These are phyloP conservation scores for Ustilago cynodontis DNA, from an alignment of 1,284 basidiomycete species.

Conservation along the genomic window DNA sequence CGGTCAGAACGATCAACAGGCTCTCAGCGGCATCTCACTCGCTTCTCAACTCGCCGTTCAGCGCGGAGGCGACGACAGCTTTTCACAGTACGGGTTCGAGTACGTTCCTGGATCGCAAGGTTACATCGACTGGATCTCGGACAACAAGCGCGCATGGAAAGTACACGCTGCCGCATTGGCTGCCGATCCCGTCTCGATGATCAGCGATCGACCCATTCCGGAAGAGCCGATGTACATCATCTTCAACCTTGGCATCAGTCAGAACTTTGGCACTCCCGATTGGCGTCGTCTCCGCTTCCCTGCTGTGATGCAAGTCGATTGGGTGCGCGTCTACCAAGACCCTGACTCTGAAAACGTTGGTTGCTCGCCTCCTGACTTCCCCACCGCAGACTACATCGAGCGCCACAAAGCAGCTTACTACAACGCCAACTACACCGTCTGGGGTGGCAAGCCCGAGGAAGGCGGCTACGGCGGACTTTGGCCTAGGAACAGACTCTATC, in stretches of 20 bases:
- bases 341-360: slow-evolving; percentile 52
- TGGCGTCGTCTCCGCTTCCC: slow-evolving; percentile 52
- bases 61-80: slow-evolving; percentile 43
- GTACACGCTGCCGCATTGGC: slow-evolving; percentile 79
- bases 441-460: slow-evolving; percentile 54
- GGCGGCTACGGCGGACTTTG: slow-evolving; percentile 62
- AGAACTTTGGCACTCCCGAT: slow-evolving; percentile 53
- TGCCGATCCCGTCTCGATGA: slow-evolving; percentile 73
- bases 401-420: slow-evolving; percentile 55
- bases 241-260: slow-evolving; percentile 60
- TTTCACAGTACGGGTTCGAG: slow-evolving; percentile 57
- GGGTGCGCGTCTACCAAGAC: slow-evolving; percentile 60
- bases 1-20: slow-evolving; percentile 84
- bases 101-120: slow-evolving; percentile 74
- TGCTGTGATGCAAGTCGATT: slow-evolving; percentile 53
- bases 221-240: slow-evolving; percentile 63
- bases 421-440: slow-evolving; percentile 59
- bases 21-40: slow-evolving; percentile 56
- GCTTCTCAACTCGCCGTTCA: slow-evolving; percentile 61
- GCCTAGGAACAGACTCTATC: slow-evolving; percentile 59
- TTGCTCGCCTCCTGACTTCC: slow-evolving; percentile 71
- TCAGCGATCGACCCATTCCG: slow-evolving; percentile 50
- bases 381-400: slow-evolving; percentile 75
- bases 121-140: slow-evolving; percentile 76
- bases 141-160: slow-evolving; percentile 64